Percentiles rank a stretch among this genome's conserved stretches.
These are phyloP conservation scores for thale cress (Arabidopsis thaliana) DNA, from an alignment of 345 rosid species.

Conservation along the genomic window TAIR10.1 NC_003070.9:1946501-1947000, in stretches of 20 bases:
- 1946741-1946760: constrained; percentile 17
- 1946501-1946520: background rate
- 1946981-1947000: background rate
- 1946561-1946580: constrained; percentile 2
- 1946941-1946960: constrained; percentile 55
- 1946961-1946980: constrained; percentile 43
- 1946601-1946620: constrained; percentile 3
- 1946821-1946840: constrained; percentile 37
- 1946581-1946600: background rate
- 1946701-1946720: constrained; percentile 16
- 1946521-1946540: background rate
- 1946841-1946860: constrained; percentile 44
- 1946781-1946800: background rate
- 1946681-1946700: background rate
- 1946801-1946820: constrained; percentile 23
- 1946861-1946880: constrained; percentile 58
- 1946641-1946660: constrained; percentile 12
- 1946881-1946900: constrained; percentile 49
- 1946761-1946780: constrained; percentile 34
- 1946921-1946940: constrained; percentile 48
- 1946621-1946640: background rate
- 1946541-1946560: background rate
- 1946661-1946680: background rate
- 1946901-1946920: constrained; percentile 27
- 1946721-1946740: constrained; percentile 23